Percentiles rank a stretch among this genome's conserved stretches.
Evolutionary conservation across 2,329 filamentous ascomycete genomes (phyloP).

Genomic region (Tolypocladium inflatum): DNA sequence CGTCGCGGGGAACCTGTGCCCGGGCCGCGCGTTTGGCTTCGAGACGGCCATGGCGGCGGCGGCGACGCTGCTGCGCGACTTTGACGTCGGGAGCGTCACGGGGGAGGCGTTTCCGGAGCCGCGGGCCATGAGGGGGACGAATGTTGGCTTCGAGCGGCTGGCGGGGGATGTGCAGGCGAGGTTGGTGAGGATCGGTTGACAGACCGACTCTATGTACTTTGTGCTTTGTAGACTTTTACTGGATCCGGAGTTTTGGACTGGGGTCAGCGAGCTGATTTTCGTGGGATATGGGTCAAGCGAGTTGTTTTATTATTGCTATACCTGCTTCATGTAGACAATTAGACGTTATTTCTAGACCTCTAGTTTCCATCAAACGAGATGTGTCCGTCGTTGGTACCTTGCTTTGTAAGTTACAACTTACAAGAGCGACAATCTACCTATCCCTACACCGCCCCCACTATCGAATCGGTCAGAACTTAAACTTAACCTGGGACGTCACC

Average conservation of each 20-base stretch:
- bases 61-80: slow-evolving; percentile 14
- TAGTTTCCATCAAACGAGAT: background rate
- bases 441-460: background rate
- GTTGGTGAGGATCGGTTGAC: slow-evolving; percentile 5
- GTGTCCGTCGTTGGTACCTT: too few species aligned
- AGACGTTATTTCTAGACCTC: background rate
- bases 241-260: background rate
- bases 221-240: too few species aligned
- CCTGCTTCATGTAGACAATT: background rate
- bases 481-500: too few species aligned
- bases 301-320: background rate
- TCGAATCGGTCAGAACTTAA: background rate
- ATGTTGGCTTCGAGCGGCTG: slow-evolving; percentile 20
- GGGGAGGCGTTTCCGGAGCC: slow-evolving; percentile 12
- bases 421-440: background rate
- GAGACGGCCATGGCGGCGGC: slow-evolving; percentile 17
- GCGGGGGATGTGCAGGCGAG: slow-evolving; percentile 16
- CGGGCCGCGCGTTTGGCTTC: slow-evolving; percentile 18
- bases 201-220: background rate
- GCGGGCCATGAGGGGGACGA: slow-evolving; percentile 13
- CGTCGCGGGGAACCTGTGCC: slow-evolving; percentile 21
- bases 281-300: background rate
- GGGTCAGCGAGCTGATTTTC: background rate
- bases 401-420: too few species aligned
- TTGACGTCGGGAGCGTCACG: slow-evolving; percentile 13